Evolutionary conservation across 371 early-diverging fungal genomes (phyloP).

Genomic region (Mucor lusitanicus): DNA sequence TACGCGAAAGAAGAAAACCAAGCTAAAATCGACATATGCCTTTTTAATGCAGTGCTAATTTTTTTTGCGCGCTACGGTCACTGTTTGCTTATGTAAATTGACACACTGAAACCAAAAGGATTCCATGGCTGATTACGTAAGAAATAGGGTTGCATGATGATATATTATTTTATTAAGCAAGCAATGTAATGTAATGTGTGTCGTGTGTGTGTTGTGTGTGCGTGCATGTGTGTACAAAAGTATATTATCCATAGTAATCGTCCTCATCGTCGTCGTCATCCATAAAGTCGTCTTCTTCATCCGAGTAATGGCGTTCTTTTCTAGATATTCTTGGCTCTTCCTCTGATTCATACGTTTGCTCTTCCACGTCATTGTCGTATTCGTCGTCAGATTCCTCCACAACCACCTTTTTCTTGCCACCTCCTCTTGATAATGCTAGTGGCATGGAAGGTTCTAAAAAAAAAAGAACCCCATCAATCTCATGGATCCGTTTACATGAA

Average conservation of each 20-base stretch:
- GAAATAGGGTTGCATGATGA: too few relatives aligned
- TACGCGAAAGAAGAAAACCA: neutral
- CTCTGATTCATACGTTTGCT: constrained; percentile 25
- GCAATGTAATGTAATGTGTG: too few relatives aligned
- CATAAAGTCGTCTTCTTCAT: constrained; percentile 34
- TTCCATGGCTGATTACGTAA: too few relatives aligned
- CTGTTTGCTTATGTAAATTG: too few relatives aligned
- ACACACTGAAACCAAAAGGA: too few relatives aligned
- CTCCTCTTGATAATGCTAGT: constrained; percentile 25
- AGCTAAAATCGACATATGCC: neutral
- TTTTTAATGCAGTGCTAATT: neutral
- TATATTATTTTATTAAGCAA: too few relatives aligned
- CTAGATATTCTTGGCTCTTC: constrained; percentile 29
- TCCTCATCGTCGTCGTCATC: constrained; percentile 24
- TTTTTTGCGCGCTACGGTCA: too few relatives aligned
- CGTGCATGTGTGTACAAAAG: neutral
- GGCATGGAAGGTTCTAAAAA: constrained; percentile 48
- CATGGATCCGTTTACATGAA: too few relatives aligned
- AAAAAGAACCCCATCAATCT: neutral
- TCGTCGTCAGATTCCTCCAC: constrained; percentile 51
- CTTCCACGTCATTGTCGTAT: constrained; percentile 39
- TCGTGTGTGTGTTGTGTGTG: too few relatives aligned
- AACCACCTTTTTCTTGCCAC: constrained; percentile 12
- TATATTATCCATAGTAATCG: neutral
- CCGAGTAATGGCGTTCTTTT: constrained; percentile 37